Percentiles rank a stretch among this genome's conserved stretches.
Conservation (phyloP, 805 yeast genomes). For the Torulaspora microellipsoides region DNA sequence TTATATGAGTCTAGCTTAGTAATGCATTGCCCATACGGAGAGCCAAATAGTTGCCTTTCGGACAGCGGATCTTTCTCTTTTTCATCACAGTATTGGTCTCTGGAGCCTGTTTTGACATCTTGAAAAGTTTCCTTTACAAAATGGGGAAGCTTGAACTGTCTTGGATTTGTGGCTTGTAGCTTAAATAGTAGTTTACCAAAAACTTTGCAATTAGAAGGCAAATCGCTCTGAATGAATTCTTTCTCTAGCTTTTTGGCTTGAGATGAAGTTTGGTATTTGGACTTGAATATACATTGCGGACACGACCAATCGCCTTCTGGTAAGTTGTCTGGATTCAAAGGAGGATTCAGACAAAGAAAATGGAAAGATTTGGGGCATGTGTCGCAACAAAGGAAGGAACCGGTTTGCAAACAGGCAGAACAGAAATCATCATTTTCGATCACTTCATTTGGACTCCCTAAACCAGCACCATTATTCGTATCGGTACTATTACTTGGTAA, state of each 20-base stretch:
- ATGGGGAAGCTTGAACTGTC: constrained; percentile 62
- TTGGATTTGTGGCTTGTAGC: constrained; percentile 57
- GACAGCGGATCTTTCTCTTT: constrained; percentile 43
- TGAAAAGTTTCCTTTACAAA: constrained; percentile 65
- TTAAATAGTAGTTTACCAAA: constrained; percentile 58
- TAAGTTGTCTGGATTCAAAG: constrained; percentile 62
- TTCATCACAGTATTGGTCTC: constrained; percentile 68
- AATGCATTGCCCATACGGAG: constrained; percentile 38
- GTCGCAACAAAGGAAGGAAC: constrained; percentile 90
- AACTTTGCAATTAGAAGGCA: constrained; percentile 26
- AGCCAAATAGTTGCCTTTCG: constrained; percentile 41
- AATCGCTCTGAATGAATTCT: constrained; percentile 13
- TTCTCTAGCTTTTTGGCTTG: constrained; percentile 23
- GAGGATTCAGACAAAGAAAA: constrained; percentile 87
- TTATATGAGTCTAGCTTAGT: constrained; percentile 39
- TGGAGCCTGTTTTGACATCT: constrained; percentile 60
- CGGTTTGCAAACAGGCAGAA: constrained; percentile 84
- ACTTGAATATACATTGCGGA: constrained; percentile 57
- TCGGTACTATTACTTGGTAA: constrained; percentile 17
- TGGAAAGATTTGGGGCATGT: constrained; percentile 90
- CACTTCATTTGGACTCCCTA: constrained; percentile 33
- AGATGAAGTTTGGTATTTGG: constrained; percentile 29
- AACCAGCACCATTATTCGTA: constrained; percentile 10
- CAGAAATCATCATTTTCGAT: constrained; percentile 80
- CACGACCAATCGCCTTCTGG: constrained; percentile 94